Percentiles rank a stretch among this genome's conserved stretches.
Evolutionary conservation across 2,329 filamentous ascomycete species (phyloP).

Genomic region (Chaetomiaceae sp.): DNA sequence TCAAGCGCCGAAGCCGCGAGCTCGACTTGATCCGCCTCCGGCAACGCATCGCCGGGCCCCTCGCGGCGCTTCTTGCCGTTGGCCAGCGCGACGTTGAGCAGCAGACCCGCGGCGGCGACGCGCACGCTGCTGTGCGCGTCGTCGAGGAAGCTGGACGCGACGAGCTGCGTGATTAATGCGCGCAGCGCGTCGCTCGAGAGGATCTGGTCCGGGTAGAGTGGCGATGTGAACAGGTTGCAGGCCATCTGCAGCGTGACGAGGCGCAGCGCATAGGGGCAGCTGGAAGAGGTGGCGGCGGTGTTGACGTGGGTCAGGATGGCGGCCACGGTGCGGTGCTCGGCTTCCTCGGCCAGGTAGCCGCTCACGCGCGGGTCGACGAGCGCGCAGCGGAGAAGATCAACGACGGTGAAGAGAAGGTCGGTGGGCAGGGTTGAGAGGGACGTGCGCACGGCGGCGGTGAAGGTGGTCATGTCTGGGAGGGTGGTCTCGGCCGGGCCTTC

Average conservation of each 20-base stretch:
- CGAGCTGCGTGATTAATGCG: slow-evolving; percentile 56
- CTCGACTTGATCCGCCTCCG: slow-evolving; percentile 70
- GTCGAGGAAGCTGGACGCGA: slow-evolving; percentile 75
- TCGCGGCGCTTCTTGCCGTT: slow-evolving; percentile 61
- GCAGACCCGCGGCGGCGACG: slow-evolving; percentile 73
- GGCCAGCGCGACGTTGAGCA: slow-evolving; percentile 72
- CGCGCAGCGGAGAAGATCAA: slow-evolving; percentile 78
- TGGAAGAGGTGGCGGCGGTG: slow-evolving; percentile 36
- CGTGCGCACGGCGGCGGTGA: slow-evolving; percentile 55
- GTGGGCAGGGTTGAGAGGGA: slow-evolving; percentile 50
- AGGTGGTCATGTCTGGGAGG: slow-evolving; percentile 62
- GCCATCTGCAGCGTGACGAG: slow-evolving; percentile 77
- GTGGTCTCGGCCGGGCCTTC: slow-evolving; percentile 58
- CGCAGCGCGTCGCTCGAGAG: slow-evolving; percentile 47
- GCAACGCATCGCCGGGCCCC: slow-evolving; percentile 50
- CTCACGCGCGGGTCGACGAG: slow-evolving; percentile 73
- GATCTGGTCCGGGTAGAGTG: slow-evolving; percentile 62
- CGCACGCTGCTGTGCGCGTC: slow-evolving; percentile 66
- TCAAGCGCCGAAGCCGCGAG: slow-evolving; percentile 76
- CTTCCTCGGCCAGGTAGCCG: slow-evolving; percentile 76
- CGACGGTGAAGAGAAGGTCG: slow-evolving; percentile 67
- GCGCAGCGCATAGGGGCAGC: slow-evolving; percentile 72
- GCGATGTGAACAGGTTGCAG: slow-evolving; percentile 77
- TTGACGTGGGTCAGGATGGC: slow-evolving; percentile 57
- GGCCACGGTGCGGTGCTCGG: slow-evolving; percentile 55